These are phyloP conservation scores for Linnemannia elongata DNA, from an alignment of 192 early-diverging fungal species.

Conservation along the genomic window DNA sequence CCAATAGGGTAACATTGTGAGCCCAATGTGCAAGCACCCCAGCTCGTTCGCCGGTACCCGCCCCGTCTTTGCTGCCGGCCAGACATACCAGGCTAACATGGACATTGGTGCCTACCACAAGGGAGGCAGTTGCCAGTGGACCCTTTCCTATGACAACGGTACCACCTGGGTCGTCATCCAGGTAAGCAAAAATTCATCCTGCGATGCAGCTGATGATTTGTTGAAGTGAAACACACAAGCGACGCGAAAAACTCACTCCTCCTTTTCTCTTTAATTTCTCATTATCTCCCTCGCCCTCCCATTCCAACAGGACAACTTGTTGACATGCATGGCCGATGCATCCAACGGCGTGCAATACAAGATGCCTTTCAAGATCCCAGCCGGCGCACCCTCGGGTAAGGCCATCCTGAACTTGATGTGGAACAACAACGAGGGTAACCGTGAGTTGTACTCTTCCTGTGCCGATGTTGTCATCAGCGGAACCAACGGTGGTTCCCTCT, in stretches of 20 bases:
- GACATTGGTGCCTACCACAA: conserved; percentile 48
- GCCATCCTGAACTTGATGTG: conserved; percentile 50
- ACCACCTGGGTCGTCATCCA: conserved; percentile 50
- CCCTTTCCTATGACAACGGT: conserved; percentile 49
- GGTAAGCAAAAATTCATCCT: neutral
- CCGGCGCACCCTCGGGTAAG: conserved; percentile 32
- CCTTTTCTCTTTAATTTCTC: neutral
- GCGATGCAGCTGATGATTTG: neutral
- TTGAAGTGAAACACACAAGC: neutral
- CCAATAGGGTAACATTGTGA: conserved; percentile 27
- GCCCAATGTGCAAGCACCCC: conserved; percentile 42
- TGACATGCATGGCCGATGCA: conserved; percentile 31
- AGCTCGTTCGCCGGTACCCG: conserved; percentile 36
- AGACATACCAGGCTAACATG: conserved; percentile 28
- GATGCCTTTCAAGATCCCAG: conserved; percentile 45
- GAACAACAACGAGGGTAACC: conserved; percentile 59
- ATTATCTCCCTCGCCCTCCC: neutral
- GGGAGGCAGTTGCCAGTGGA: conserved; percentile 49
- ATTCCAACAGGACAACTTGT: conserved; percentile 21
- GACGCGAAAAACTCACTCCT: neutral
- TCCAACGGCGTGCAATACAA: conserved; percentile 20
- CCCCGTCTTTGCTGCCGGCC: conserved; percentile 35
- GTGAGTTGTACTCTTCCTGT: conserved; percentile 49
- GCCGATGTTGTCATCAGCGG: conserved; percentile 44
- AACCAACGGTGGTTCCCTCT: conserved; percentile 48